Evolutionary conservation across 257 asterid genomes (phyloP).

Genomic region (Przewalskia tangutica): DNA sequence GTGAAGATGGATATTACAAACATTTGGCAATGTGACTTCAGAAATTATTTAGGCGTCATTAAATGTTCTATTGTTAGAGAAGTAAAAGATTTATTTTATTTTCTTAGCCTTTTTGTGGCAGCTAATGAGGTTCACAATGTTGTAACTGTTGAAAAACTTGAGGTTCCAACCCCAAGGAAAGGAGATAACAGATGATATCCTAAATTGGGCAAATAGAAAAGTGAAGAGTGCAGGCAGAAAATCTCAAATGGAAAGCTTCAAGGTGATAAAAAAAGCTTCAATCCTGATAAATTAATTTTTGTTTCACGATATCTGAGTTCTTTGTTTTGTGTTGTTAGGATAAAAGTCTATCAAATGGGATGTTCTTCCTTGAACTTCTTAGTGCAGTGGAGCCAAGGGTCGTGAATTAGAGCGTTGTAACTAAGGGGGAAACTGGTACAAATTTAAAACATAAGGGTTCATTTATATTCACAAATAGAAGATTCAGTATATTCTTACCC

Average conservation of each 20-base stretch:
- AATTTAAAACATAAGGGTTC: not conserved
- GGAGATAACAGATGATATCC: conserved; percentile 62
- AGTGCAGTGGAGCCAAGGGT: conserved; percentile 88
- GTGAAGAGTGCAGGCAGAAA: conserved; percentile 53
- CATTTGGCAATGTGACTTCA: too few relatives aligned
- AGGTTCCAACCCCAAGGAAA: conserved; percentile 61
- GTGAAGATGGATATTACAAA: too few relatives aligned
- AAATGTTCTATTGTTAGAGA: too few relatives aligned
- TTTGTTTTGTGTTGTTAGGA: conserved; percentile 30
- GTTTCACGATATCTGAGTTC: not conserved
- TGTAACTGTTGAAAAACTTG: conserved; percentile 60
- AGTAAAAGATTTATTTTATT: too few relatives aligned
- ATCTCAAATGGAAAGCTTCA: conserved; percentile 71
- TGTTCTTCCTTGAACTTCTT: too few relatives aligned
- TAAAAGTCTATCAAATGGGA: conserved; percentile 56
- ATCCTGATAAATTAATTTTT: not conserved
- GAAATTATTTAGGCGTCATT: too few relatives aligned
- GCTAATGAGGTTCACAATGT: too few relatives aligned
- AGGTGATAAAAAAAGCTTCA: too few relatives aligned
- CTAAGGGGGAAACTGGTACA: conserved; percentile 76
- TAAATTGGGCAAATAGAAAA: conserved; percentile 61
- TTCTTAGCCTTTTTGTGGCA: too few relatives aligned
- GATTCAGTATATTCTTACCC: not conserved
- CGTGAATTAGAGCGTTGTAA: conserved; percentile 85
- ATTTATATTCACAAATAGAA: not conserved